Evolutionary conservation across 176 grass and related monocot genomes (phyloP).

Genomic region (Aegilops bicornis): DNA sequence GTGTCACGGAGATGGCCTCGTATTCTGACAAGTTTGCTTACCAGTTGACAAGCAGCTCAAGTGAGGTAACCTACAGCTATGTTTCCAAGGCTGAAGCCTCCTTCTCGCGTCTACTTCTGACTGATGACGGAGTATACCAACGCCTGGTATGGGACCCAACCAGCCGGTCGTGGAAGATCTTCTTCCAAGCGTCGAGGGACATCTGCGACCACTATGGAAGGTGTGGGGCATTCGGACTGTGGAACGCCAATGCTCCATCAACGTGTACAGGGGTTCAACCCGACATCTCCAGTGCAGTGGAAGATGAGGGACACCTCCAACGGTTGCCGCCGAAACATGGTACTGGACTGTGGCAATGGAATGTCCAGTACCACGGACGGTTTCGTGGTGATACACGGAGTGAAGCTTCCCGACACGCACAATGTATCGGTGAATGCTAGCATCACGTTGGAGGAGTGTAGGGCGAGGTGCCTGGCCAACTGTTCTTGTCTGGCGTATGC

Average conservation of each 20-base stretch:
- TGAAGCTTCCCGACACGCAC: constrained; percentile 41
- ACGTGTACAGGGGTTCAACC: constrained; percentile 40
- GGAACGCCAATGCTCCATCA: constrained; percentile 13
- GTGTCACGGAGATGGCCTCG: constrained; percentile 31
- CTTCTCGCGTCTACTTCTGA: constrained; percentile 2
- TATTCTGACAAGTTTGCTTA: constrained; percentile 2
- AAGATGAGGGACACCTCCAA: neutral
- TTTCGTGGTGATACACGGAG: neutral
- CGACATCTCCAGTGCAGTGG: constrained; percentile 16
- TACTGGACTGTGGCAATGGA: constrained; percentile 16
- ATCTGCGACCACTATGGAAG: neutral
- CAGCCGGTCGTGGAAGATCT: neutral
- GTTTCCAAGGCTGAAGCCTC: neutral
- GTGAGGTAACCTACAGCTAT: neutral
- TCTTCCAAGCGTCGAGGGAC: neutral
- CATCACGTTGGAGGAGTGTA: constrained; percentile 16
- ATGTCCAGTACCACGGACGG: too few species aligned
- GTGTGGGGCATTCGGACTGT: constrained; percentile 36
- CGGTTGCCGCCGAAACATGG: constrained; percentile 25
- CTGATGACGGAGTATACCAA: neutral
- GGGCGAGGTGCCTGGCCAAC: constrained; percentile 36
- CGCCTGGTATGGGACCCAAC: constrained; percentile 17
- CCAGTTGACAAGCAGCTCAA: neutral
- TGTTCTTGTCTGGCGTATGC: constrained; percentile 62
- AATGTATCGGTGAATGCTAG: neutral